phyloP scores from a whole-genome alignment of 768 basidiomycete genomes.

The Chalciporus sphaerocephalus region DNA sequence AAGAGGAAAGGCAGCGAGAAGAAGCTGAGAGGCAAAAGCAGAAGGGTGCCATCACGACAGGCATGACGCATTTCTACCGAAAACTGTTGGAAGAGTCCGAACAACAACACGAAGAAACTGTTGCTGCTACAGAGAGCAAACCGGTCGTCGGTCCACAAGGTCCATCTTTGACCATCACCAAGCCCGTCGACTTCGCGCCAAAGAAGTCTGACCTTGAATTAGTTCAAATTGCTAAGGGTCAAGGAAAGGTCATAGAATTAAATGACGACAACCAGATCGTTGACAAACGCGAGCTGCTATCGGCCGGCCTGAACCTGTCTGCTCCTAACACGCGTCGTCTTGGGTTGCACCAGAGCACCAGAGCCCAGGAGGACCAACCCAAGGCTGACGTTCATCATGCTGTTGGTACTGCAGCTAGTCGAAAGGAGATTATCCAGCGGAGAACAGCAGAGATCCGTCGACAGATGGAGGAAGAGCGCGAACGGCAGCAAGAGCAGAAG shows the following conservation, averaged over 20 bases:
- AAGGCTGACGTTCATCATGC: conserved; percentile 60
- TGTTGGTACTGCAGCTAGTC: conserved; percentile 76
- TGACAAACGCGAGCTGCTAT: conserved; percentile 88
- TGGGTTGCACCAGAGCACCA: conserved; percentile 39
- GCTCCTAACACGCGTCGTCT: conserved; percentile 74
- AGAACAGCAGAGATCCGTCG: conserved; percentile 70
- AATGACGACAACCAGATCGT: conserved; percentile 98
- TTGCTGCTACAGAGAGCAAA: conserved; percentile 60
- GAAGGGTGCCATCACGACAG: conserved; percentile 54
- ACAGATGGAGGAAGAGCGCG: conserved; percentile 75
- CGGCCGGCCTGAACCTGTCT: conserved; percentile 88
- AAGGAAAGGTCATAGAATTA: conserved; percentile 84
- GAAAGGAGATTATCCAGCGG: conserved; percentile 79
- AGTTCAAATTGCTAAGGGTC: conserved; percentile 59
- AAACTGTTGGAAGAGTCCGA: conserved; percentile 76
- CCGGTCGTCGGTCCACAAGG: conserved; percentile 60
- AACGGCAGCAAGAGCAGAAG: conserved; percentile 52
- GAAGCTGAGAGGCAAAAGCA: conserved; percentile 59
- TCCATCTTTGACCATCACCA: conserved; percentile 65
- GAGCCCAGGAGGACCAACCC: conserved; percentile 24
- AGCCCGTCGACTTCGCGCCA: conserved; percentile 59
- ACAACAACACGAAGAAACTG: conserved; percentile 78
- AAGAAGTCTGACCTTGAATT: conserved; percentile 71
- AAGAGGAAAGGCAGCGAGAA: conserved; percentile 85
- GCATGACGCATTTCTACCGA: conserved; percentile 84